Base-by-base conservation (phyloP, 2,329 filamentous ascomycete genomes). In the Lomentospora prolificans region DNA sequence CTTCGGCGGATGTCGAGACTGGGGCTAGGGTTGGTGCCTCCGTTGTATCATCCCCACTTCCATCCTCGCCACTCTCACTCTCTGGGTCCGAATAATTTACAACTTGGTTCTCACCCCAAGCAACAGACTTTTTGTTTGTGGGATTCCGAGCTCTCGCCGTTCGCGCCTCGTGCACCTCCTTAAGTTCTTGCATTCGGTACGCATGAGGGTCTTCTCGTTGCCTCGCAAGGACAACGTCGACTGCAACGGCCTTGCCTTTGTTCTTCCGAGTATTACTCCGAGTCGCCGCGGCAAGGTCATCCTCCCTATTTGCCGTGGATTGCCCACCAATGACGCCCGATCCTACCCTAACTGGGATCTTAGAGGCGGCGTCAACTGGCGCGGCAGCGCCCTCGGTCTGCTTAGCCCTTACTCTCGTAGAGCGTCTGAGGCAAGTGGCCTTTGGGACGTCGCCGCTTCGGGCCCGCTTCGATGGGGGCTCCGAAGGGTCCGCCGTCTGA, bases 251-350 rank as follows among this genome's bases (percentile, higher is more conserved):
- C 41, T 41, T 50, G 27, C 53, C 53, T 24, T 55, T 55, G 53
- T 55, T 55, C 4, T 31, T 27, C 24, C 53, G 53, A 28, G 53
- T 55, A 36, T 55, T 55, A 55, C 30, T 36, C 27, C 44, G 27
- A n/a, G 53, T 55, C 28, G 50, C 30, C 8, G 53, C 27, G 17
- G 53, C 53, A 9, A 55, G 17, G 53, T 55, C 53, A 7, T 17
- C 46, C 27, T 33, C 53, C 44, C 10, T 31, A 9, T 28, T 31
- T 33, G 41, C 44, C 10, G 31, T 19, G 3, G 53, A 25, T 5
- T 25, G 14, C 10, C 53, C 46, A 4, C 46, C 44, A 12, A 50
- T 28, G 19, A 46, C 52, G 3, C n/a, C 31, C 7, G 52, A 54
- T 19, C 52, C 52, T 10, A 54, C 41, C 9, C 46, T 46, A 27